Evolutionary conservation across 352 stramenopile species (phyloP).

Genomic region (Pythium aphanidermatum): DNA sequence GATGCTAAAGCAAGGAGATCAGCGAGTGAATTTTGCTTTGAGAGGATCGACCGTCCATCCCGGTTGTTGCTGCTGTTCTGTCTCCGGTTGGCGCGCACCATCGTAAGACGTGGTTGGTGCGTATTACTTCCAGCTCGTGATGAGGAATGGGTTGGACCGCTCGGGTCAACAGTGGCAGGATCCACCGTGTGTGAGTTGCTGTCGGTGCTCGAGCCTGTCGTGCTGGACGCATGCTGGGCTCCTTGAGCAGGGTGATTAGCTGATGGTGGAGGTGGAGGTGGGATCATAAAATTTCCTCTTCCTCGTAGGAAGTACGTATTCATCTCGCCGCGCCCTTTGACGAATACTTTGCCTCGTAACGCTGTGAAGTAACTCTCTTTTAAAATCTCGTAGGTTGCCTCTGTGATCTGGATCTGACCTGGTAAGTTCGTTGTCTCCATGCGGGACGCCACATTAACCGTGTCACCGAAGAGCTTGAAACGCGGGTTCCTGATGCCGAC

Average conservation of each 20-base stretch:
- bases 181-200: neutral
- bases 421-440: slow-evolving; percentile 84
- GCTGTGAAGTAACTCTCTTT: slow-evolving; percentile 66
- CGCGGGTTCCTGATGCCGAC: slow-evolving; percentile 78
- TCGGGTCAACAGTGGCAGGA: no score
- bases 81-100: slow-evolving; percentile 16
- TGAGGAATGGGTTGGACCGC: neutral
- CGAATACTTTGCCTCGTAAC: slow-evolving; percentile 66
- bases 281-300: slow-evolving; percentile 51
- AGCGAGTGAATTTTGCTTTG: slow-evolving; percentile 26
- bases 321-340: slow-evolving; percentile 81
- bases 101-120: slow-evolving; percentile 13
- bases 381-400: slow-evolving; percentile 56
- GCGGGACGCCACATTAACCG: slow-evolving; percentile 78
- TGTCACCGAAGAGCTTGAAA: slow-evolving; percentile 88
- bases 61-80: slow-evolving; percentile 17
- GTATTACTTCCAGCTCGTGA: neutral
- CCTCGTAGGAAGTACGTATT: slow-evolving; percentile 75
- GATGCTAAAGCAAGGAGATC: slow-evolving; percentile 22
- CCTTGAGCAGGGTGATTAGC: neutral
- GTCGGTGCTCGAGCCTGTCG: neutral
- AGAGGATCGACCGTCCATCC: no score
- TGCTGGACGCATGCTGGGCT: neutral
- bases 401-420: slow-evolving; percentile 77
- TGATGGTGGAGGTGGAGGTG: slow-evolving; percentile 22